These are phyloP conservation scores for Colletotrichum sp. DNA, from an alignment of 2,329 filamentous ascomycete species.

Conservation along the genomic window DNA sequence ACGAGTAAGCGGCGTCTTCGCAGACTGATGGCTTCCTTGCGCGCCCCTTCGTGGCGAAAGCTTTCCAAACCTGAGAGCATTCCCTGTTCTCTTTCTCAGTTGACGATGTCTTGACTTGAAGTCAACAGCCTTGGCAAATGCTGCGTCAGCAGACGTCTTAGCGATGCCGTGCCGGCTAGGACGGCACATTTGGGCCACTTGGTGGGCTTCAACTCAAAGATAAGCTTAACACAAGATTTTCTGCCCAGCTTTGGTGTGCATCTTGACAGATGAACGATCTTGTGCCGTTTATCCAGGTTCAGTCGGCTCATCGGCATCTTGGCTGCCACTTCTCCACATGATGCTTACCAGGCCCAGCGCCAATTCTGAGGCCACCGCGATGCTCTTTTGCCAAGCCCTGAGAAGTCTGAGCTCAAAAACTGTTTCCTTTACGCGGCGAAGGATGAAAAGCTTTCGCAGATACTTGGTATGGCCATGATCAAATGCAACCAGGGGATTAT, in stretches of 20 bases:
- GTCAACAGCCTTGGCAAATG: background rate
- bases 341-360: background rate
- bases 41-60: background rate
- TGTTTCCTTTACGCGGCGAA: too few relatives aligned
- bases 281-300: background rate
- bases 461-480: background rate
- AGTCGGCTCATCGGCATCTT: background rate
- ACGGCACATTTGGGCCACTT: background rate
- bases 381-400: background rate
- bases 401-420: background rate
- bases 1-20: background rate
- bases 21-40: fast-evolving
- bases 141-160: background rate
- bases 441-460: background rate
- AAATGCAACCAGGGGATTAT: background rate
- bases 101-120: background rate
- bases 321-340: background rate
- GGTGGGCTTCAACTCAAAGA: background rate
- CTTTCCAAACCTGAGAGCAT: too few relatives aligned
- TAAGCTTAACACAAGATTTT: background rate
- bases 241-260: background rate
- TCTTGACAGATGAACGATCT: background rate
- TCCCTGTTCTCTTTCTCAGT: fast-evolving
- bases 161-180: background rate
- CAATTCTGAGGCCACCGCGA: background rate